Conservation (phyloP, 1,284 basidiomycete genomes). For the Prillingera fragicola region DNA sequence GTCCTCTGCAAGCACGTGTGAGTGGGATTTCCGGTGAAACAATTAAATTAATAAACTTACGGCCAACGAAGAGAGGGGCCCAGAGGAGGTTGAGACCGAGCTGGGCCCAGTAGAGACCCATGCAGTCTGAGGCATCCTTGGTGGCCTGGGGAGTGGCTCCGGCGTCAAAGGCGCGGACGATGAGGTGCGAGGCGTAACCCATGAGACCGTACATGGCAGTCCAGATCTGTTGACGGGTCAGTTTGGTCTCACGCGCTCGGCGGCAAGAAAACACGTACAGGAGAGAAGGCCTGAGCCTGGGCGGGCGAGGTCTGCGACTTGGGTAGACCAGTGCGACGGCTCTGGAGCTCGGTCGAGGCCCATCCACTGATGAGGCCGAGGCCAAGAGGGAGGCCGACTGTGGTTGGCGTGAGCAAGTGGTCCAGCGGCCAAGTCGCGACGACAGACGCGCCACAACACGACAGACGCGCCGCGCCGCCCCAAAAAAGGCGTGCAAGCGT, state of each 20-base stretch:
- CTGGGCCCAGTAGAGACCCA: conserved; percentile 66
- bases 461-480: too few species aligned
- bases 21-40: neutral
- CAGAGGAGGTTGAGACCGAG: conserved; percentile 63
- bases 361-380: conserved; percentile 57
- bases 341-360: conserved; percentile 37
- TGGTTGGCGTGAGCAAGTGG: neutral
- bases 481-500: too few species aligned
- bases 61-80: conserved; percentile 67
- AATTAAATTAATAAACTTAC: conserved; percentile 45
- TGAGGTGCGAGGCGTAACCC: conserved; percentile 68
- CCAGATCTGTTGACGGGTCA: conserved; percentile 20
- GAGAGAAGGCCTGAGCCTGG: conserved; percentile 10
- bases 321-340: conserved; percentile 5
- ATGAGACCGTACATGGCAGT: conserved; percentile 52
- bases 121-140: conserved; percentile 53
- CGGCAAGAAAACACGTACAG: too few species aligned
- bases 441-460: neutral
- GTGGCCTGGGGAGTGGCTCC: conserved; percentile 49
- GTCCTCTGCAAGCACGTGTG: neutral
- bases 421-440: neutral
- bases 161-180: conserved; percentile 56
- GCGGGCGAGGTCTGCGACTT: conserved; percentile 4
- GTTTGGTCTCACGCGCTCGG: too few species aligned
- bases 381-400: conserved; percentile 58